Evolutionary conservation across 176 grass and related monocot species (phyloP), one percentile per base, ranked within the genome.

Genomic region (Cocos nucifera): DNA sequence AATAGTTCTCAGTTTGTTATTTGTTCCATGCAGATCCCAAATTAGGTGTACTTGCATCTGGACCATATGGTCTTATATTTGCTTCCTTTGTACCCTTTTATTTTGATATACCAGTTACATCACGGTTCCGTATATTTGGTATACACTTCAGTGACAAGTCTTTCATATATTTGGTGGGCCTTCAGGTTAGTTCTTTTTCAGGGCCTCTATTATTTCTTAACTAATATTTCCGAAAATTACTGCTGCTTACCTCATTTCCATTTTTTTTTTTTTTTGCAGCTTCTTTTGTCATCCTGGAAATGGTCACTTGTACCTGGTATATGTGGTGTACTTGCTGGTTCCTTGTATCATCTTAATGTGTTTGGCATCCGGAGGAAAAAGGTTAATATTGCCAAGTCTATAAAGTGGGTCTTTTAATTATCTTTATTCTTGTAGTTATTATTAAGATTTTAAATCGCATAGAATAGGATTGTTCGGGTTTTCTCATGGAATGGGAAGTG

Each of bases 31-130:
- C 81, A 98, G 87, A 91, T 85, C 80, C 87, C 65, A 80, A 70
- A 66, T 76, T 80, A 59, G 81, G 58, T 61, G 50, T 49, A 49
- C 78, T 88, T 89, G 84, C 84, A 21, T 92, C 81, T 67, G 93
- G 93, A 73, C 87, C 93, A 70, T 92, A 89, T 75, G 82, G 87
- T 57, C 80, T 98, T 28, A 89, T 98, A 83, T 98, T 89, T 88
- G 68, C 87, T 28, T 92, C 85, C 12, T 98, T 89, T 73, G 64
- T 98, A 54, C 84, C 93, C 17, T 98, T 98, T 60, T 86, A 76
- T 73, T 83, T 88, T 35, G 88, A 98, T 58, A 88, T 98, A 75
- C 93, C 87, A 22, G 35, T 92, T 76, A 85, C 78, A 50, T 98
- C 93, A 70, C 61, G 73, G 8, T 98, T 98, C 60, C 78, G 59